Evolutionary conservation across 352 stramenopile genomes (phyloP).

Genomic region (Aphanomyces invadans): DNA sequence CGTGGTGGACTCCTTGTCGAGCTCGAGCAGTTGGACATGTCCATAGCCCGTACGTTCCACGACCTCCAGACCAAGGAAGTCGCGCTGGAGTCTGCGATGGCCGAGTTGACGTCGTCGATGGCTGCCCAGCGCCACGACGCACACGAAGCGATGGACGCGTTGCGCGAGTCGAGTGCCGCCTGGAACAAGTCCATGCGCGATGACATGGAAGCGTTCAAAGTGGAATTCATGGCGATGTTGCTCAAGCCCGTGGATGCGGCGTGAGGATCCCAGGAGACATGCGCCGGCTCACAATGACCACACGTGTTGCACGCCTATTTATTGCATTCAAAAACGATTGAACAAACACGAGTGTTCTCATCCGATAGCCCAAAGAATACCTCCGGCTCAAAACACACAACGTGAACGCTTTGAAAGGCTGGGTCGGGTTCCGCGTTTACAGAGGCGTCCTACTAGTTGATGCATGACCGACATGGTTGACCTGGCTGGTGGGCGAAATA

Average conservation of each 20-base stretch:
- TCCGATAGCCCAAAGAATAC: no score
- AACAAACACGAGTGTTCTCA: no score
- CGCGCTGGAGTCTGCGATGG: constrained; percentile 4
- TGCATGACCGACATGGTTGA: no score
- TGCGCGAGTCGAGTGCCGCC: background rate
- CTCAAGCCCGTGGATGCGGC: background rate
- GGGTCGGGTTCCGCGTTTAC: no score
- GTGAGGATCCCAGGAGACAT: background rate
- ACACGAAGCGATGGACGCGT: background rate
- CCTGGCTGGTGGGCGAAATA: no score
- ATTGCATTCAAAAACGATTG: no score
- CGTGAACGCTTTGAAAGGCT: no score
- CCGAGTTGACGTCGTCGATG: background rate
- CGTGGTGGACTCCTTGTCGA: background rate
- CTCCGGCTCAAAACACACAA: no score
- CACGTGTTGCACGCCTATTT: no score
- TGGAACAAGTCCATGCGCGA: constrained; percentile 24
- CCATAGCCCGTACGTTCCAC: background rate
- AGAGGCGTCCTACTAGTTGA: no score
- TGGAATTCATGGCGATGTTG: constrained; percentile 11
- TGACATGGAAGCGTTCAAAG: constrained; percentile 23
- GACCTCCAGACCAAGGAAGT: constrained; percentile 12
- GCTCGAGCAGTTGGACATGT: constrained; percentile 2
- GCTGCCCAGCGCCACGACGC: constrained; percentile 3
- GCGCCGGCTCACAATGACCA: no score